A percentile compares a stretch with the other conserved stretches of the same genome.
phyloP scores from a whole-genome alignment of 1,284 basidiomycete species.

The Butyriboletus appendiculatus region DNA sequence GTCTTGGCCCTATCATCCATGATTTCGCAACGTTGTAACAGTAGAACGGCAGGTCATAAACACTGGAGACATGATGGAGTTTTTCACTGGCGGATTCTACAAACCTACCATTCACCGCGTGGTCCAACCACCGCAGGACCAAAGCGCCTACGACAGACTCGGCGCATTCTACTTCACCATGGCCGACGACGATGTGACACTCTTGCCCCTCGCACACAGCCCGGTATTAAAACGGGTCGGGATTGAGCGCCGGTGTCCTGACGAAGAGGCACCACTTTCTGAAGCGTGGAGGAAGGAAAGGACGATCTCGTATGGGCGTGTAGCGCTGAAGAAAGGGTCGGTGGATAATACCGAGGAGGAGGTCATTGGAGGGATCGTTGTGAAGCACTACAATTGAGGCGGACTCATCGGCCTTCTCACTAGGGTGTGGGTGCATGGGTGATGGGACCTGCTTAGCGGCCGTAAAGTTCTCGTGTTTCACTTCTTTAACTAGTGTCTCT shows the following conservation, averaged over 20 bases:
- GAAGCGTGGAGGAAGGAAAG: constrained; percentile 39
- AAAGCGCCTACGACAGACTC: constrained; percentile 39
- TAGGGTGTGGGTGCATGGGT: neutral
- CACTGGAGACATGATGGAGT: constrained; percentile 56
- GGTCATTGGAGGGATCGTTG: constrained; percentile 41
- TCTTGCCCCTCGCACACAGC: constrained; percentile 28
- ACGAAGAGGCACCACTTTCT: constrained; percentile 27
- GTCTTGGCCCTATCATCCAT: too few relatives aligned
- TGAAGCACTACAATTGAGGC: constrained; percentile 44
- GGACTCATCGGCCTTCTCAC: neutral
- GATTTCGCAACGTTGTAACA: neutral
- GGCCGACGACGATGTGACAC: constrained; percentile 33
- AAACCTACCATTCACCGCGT: constrained; percentile 47
- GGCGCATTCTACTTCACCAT: constrained; percentile 45
- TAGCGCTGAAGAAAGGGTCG: constrained; percentile 31
- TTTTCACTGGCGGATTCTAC: constrained; percentile 53
- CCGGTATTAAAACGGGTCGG: constrained; percentile 19
- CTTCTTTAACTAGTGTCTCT: too few relatives aligned
- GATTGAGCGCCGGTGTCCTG: constrained; percentile 31
- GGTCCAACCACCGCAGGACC: constrained; percentile 44
- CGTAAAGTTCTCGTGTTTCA: too few relatives aligned
- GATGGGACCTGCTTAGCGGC: too few relatives aligned
- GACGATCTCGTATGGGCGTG: constrained; percentile 39
- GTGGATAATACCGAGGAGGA: constrained; percentile 43
- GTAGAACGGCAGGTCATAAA: constrained; percentile 43